Conservation (phyloP, 257 asterid species). For the Solanum tarapatanum region DNA sequence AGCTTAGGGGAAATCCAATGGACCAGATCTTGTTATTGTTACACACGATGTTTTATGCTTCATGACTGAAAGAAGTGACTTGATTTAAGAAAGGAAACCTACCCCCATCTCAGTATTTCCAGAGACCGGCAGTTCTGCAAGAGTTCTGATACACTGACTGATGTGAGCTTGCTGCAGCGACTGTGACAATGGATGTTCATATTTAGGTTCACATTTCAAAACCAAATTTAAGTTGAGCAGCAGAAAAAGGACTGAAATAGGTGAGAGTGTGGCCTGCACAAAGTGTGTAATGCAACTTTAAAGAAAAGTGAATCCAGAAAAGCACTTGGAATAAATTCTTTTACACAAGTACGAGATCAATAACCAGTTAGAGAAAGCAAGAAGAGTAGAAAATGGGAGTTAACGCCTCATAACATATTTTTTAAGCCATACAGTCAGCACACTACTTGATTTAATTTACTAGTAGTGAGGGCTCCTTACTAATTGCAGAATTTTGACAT, state of each 20-base stretch:
- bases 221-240: constrained; percentile 2
- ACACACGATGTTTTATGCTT: not conserved
- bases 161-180: constrained; percentile 57
- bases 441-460: not conserved
- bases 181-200: constrained; percentile 26
- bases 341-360: not conserved
- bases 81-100: constrained; percentile 9
- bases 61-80: not conserved
- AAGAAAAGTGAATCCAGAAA: not conserved
- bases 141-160: constrained; percentile 62
- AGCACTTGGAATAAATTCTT: not conserved
- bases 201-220: constrained; percentile 2
- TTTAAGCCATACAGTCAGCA: not conserved
- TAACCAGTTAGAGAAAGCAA: not conserved
- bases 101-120: constrained; percentile 98
- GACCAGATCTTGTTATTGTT: not conserved
- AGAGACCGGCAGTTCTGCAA: constrained; percentile 55
- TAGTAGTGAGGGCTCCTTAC: not conserved
- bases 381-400: not conserved
- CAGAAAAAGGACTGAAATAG: not conserved
- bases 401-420: not conserved
- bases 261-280: not conserved
- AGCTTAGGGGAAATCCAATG: not conserved
- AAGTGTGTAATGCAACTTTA: not conserved
- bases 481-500: not conserved